phyloP scores from a whole-genome alignment of 1,139 yeast species.

The Kazachstania sp. region DNA sequence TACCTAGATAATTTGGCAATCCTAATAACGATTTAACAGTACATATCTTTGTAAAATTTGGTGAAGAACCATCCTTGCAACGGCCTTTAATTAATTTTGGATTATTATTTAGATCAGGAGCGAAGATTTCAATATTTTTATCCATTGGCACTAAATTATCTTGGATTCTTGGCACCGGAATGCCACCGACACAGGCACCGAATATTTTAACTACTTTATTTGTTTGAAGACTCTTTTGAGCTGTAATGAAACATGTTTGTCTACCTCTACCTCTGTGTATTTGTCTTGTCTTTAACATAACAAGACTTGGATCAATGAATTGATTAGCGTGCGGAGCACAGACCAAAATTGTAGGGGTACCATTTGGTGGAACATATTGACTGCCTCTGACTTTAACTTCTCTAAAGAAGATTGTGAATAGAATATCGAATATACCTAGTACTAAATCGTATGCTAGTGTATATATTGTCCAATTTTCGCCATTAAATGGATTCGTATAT shows the following conservation, averaged over 20 bases:
- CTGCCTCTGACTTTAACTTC: slow-evolving; percentile 90
- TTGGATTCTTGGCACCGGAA: slow-evolving; percentile 88
- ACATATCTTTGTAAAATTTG: slow-evolving; percentile 32
- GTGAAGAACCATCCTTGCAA: slow-evolving; percentile 10
- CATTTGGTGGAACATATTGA: slow-evolving; percentile 63
- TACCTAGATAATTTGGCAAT: slow-evolving; percentile 72
- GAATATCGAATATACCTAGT: slow-evolving; percentile 8
- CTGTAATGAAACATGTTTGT: slow-evolving; percentile 77
- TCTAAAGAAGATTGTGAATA: slow-evolving; percentile 52
- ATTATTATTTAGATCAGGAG: slow-evolving; percentile 8
- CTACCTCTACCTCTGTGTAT: slow-evolving; percentile 64
- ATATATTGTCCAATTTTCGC: slow-evolving; percentile 5
- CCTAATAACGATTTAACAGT: slow-evolving; percentile 63
- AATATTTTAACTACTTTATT: slow-evolving; percentile 63
- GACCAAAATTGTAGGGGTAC: slow-evolving; percentile 77
- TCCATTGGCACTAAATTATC: slow-evolving; percentile 49
- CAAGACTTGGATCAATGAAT: slow-evolving; percentile 81
- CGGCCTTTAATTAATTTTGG: slow-evolving; percentile 12
- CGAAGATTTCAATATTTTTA: slow-evolving; percentile 8
- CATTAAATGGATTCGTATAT: slow-evolving; percentile 10
- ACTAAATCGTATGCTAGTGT: slow-evolving; percentile 9
- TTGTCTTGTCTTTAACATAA: slow-evolving; percentile 53
- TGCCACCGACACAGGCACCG: slow-evolving; percentile 68
- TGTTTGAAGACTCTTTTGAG: slow-evolving; percentile 62
- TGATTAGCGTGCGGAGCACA: slow-evolving; percentile 98